Percentiles rank a stretch among this genome's conserved stretches.
Evolutionary conservation across 257 asterid genomes (phyloP).

Genomic region (Verbena officinalis): DNA sequence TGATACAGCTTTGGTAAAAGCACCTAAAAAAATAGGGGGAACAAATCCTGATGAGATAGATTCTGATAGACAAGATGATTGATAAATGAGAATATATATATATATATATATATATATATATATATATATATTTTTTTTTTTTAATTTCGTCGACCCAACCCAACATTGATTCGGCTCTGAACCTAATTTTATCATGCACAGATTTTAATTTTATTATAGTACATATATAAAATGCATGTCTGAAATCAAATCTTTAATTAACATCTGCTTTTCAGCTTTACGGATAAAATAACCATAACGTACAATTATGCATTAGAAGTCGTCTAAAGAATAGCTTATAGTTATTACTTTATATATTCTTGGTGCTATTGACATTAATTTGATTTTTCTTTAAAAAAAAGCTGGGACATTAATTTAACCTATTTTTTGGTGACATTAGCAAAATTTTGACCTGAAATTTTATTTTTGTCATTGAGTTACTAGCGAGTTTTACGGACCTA

Average conservation of each 20-base stretch:
- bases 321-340: too few relatives aligned
- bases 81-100: not conserved
- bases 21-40: conserved; percentile 21
- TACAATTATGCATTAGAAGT: too few relatives aligned
- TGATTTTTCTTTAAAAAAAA: too few relatives aligned
- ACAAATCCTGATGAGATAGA: conserved; percentile 38
- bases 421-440: too few relatives aligned
- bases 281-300: not conserved
- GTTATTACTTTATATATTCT: too few relatives aligned
- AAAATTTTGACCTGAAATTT: too few relatives aligned
- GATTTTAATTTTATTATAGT: not conserved
- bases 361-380: too few relatives aligned
- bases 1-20: not conserved
- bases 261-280: conserved; percentile 1
- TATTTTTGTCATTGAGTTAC: too few relatives aligned
- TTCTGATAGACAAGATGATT: not conserved
- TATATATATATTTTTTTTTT: not conserved
- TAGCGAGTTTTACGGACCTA: too few relatives aligned
- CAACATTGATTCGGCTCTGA: not conserved
- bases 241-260: not conserved
- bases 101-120: not conserved
- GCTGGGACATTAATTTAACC: too few relatives aligned
- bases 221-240: not conserved
- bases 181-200: conserved; percentile 3
- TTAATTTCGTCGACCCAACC: not conserved